Evolutionary conservation across 2,329 filamentous ascomycete genomes (phyloP), one percentile per base, ranked within the genome.

Genomic region (Coleophoma cylindrospora): DNA sequence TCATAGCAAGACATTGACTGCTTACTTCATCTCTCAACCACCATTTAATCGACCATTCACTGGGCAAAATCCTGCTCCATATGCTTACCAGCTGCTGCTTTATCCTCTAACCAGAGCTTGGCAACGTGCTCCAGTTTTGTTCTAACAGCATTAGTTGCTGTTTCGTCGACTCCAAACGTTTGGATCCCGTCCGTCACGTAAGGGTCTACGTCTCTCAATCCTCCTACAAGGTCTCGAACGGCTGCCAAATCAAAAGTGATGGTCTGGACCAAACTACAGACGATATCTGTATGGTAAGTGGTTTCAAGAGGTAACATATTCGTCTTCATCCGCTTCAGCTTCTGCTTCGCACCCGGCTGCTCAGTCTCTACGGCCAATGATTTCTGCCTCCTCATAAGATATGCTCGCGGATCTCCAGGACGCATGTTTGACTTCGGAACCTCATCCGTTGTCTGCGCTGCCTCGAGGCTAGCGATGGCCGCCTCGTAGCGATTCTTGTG

Each of bases 401-500:
- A 65, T 10, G 59, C 60, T 47, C 61, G 58, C 17, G 63, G 61
- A 47, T 66, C 64, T 11, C 52, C 56, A 50, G 63, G 57, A 2
- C 56, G 51, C n/a, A 67, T 45, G 13, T 51, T 46, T 5, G 58
- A 58, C 15, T 57, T 51, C 14, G 56, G 50, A n/a, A 41, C 34
- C 41, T 51, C 41, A 27, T 44, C 4, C 61, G 51, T 19, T 27
- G 27, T 6, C 40, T n/a, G 32, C 33, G 14, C 14, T 14, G n/a
- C 11, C 8, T 44, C 40, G 15, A 51, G 44, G 9, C 49, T 54
- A 11, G 57, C 52, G 12, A 64, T 51, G 4, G 61, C 62, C 27
- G 59, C 59, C 45, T 61, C 56, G 37, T 64, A 63, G 9, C 63
- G 58, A 50, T 63, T 63, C 34, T 58, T 61, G 38, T 64, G 57